Conservation (phyloP, 23 red algal species). For the Gracilaria gracilis region DNA sequence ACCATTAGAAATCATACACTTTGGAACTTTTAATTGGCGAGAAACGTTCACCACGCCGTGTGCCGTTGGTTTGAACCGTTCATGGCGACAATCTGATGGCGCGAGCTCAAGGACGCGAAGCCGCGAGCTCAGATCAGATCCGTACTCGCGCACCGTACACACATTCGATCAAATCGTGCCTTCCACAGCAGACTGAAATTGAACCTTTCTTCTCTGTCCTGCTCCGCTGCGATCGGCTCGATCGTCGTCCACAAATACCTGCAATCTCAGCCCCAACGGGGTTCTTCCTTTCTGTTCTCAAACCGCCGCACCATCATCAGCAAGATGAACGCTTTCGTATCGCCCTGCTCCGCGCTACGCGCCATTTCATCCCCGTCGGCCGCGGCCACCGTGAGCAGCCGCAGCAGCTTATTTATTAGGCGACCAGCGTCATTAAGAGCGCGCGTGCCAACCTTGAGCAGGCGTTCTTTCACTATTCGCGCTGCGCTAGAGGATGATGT, state of each 20-base stretch:
- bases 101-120: not conserved
- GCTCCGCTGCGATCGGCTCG: too few species aligned
- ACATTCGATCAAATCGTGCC: too few species aligned
- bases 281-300: too few species aligned
- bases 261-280: too few species aligned
- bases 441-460: not conserved
- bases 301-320: not conserved
- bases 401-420: not conserved
- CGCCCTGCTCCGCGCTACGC: not conserved
- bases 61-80: not conserved
- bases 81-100: not conserved
- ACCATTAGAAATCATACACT: too few species aligned
- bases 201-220: too few species aligned
- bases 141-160: too few species aligned
- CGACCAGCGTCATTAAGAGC: not conserved
- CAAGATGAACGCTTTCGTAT: conserved; percentile 26
- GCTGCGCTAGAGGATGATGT: conserved; percentile 62
- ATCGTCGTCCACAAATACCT: too few species aligned
- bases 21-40: not conserved
- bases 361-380: not conserved
- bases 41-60: not conserved
- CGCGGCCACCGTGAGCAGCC: not conserved
- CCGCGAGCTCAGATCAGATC: conserved; percentile 15
- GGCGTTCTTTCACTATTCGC: not conserved
- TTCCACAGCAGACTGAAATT: too few species aligned